These are phyloP conservation scores for Fagopyrum esculentum DNA, from an alignment of 148 eudicot genomes.

Conservation along the genomic window DNA sequence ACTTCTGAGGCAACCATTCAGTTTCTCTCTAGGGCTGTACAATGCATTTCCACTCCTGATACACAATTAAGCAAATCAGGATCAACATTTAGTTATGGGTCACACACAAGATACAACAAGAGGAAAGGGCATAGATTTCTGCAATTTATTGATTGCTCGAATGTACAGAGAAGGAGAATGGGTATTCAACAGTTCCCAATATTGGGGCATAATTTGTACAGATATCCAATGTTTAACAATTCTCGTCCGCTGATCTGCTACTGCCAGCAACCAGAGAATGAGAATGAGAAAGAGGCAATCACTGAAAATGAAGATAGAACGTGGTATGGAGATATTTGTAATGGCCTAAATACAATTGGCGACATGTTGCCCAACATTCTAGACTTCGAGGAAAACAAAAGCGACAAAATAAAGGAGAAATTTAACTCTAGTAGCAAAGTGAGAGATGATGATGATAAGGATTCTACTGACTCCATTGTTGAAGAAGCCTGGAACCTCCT, in stretches of 20 bases:
- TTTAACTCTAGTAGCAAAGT: slow-evolving; percentile 11
- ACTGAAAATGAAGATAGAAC: slow-evolving; percentile 31
- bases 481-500: slow-evolving; percentile 63
- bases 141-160: slow-evolving; percentile 14
- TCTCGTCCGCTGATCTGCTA: slow-evolving; percentile 20
- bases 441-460: background rate
- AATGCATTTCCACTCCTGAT: slow-evolving; percentile 15
- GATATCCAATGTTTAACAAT: background rate
- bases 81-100: slow-evolving; percentile 12
- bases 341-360: slow-evolving; percentile 24
- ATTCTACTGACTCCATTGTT: slow-evolving; percentile 25
- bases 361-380: slow-evolving; percentile 26
- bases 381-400: slow-evolving; percentile 22
- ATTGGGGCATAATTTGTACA: slow-evolving; percentile 6
- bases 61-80: slow-evolving; percentile 15
- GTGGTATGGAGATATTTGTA: slow-evolving; percentile 37
- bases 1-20: slow-evolving; percentile 30
- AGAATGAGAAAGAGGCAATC: slow-evolving; percentile 28
- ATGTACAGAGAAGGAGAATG: slow-evolving; percentile 6
- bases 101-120: slow-evolving; percentile 14
- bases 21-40: slow-evolving; percentile 23
- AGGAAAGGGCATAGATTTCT: slow-evolving; percentile 16
- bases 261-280: slow-evolving; percentile 39
- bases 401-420: slow-evolving; percentile 13
- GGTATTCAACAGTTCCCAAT: slow-evolving; percentile 14